A percentile compares a stretch with the other conserved stretches of the same genome.
Evolutionary conservation across 2,329 filamentous ascomycete species (phyloP).

Genomic region (Rhytidhysteron rufulum): DNA sequence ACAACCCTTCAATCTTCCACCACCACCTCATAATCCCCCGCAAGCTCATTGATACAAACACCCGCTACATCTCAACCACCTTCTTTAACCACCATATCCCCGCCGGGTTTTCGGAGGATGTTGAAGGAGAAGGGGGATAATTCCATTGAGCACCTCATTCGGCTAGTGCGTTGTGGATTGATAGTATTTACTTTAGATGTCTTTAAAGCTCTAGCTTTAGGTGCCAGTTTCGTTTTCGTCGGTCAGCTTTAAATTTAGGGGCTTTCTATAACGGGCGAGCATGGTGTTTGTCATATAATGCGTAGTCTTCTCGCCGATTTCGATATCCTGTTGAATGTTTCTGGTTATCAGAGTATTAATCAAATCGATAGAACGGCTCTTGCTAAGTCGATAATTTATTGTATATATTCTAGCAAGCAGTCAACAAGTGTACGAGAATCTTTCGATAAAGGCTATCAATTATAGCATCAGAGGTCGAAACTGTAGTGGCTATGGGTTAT

Average conservation of each 20-base stretch:
- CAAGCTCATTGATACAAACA: constrained; percentile 59
- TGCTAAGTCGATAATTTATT: constrained; percentile 7
- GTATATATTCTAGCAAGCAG: not conserved
- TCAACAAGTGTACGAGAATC: constrained; percentile 10
- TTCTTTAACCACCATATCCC: constrained; percentile 60
- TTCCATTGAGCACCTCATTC: constrained; percentile 46
- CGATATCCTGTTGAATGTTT: constrained; percentile 59
- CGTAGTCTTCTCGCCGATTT: constrained; percentile 59
- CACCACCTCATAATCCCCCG: constrained; percentile 60
- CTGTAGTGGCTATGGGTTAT: no score
- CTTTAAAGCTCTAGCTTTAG: constrained; percentile 58
- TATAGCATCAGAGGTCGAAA: constrained; percentile 21
- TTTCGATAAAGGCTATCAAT: constrained; percentile 18
- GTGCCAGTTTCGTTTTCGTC: constrained; percentile 60
- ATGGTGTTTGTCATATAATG: constrained; percentile 60
- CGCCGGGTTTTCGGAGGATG: constrained; percentile 56
- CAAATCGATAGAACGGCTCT: constrained; percentile 46
- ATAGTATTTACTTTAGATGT: constrained; percentile 59
- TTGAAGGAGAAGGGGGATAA: constrained; percentile 53
- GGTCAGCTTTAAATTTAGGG: constrained; percentile 60
- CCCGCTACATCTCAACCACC: constrained; percentile 52
- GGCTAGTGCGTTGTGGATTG: constrained; percentile 60
- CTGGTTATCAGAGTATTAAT: constrained; percentile 50
- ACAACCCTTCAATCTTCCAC: constrained; percentile 61
- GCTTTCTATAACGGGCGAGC: constrained; percentile 57